A percentile compares a stretch with the other conserved stretches of the same genome.
phyloP scores from a whole-genome alignment of 768 basidiomycete species.

The Dacryopinax spathularia region DNA sequence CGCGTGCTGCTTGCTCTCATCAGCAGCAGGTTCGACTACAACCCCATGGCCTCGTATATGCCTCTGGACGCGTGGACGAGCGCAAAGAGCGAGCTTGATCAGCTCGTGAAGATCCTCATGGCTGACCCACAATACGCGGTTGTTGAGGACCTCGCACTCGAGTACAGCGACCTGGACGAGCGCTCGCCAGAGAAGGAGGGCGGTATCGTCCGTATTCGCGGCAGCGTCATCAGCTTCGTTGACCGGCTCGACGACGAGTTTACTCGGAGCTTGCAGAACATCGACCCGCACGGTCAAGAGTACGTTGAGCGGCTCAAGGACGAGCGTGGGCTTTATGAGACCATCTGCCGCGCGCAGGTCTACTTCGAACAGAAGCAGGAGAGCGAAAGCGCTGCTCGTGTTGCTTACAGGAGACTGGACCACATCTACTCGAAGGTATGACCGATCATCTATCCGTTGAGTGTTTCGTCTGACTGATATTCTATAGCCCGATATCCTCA shows the following conservation, averaged over 20 bases:
- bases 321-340: conserved; percentile 85
- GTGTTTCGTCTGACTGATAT: conserved; percentile 9
- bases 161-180: conserved; percentile 84
- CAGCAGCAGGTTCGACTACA: conserved; percentile 94
- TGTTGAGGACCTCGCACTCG: conserved; percentile 62
- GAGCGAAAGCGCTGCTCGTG: conserved; percentile 66
- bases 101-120: conserved; percentile 66
- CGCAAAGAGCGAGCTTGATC: conserved; percentile 78
- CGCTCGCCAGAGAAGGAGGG: conserved; percentile 51
- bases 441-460: not conserved
- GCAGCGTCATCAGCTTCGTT: conserved; percentile 89
- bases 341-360: conserved; percentile 81
- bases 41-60: conserved; percentile 75
- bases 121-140: conserved; percentile 62
- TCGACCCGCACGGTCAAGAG: conserved; percentile 97
- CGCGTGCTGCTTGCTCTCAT: conserved; percentile 87
- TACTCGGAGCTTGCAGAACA: conserved; percentile 90
- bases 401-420: conserved; percentile 88
- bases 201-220: conserved; percentile 74
- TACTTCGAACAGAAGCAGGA: conserved; percentile 75
- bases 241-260: conserved; percentile 98
- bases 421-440: conserved; percentile 95
- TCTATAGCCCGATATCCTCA: conserved; percentile 75
- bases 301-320: conserved; percentile 95
- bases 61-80: conserved; percentile 81